Evolutionary conservation across 2,329 filamentous ascomycete species (phyloP).

Genomic region (Hortaea sp.): DNA sequence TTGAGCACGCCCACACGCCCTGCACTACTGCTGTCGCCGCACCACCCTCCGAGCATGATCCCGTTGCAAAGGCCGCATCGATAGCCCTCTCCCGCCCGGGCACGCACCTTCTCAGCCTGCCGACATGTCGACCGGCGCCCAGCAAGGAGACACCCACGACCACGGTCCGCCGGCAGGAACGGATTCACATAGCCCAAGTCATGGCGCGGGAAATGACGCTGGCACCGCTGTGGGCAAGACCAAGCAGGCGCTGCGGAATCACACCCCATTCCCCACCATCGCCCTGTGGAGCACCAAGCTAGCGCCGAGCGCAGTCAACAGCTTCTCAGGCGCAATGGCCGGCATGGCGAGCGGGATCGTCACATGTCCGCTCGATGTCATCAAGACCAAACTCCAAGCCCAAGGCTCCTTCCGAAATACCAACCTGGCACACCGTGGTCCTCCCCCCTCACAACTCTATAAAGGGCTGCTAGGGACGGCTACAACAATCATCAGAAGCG

Average conservation of each 20-base stretch:
- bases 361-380: slow-evolving; percentile 94
- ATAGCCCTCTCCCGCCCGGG: slow-evolving; percentile 19
- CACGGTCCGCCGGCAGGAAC: slow-evolving; percentile 10
- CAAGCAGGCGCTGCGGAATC: slow-evolving; percentile 9
- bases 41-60: slow-evolving; percentile 17
- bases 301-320: slow-evolving; percentile 57
- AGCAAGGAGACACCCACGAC: slow-evolving; percentile 16
- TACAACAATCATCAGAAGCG: slow-evolving; percentile 72
- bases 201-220: neutral
- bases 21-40: neutral
- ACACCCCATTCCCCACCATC: slow-evolving; percentile 23
- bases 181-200: slow-evolving; percentile 3
- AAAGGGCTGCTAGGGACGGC: slow-evolving; percentile 81
- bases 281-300: slow-evolving; percentile 35
- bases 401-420: slow-evolving; percentile 67
- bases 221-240: slow-evolving; percentile 16
- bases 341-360: slow-evolving; percentile 90
- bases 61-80: slow-evolving; percentile 11
- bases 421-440: slow-evolving; percentile 5
- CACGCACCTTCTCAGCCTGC: slow-evolving; percentile 5
- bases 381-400: slow-evolving; percentile 98
- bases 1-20: too few species aligned
- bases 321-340: slow-evolving; percentile 75
- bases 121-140: slow-evolving; percentile 11
- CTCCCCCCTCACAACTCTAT: slow-evolving; percentile 53